phyloP scores from a whole-genome alignment of 768 basidiomycete genomes.

The Terana coerulea region DNA sequence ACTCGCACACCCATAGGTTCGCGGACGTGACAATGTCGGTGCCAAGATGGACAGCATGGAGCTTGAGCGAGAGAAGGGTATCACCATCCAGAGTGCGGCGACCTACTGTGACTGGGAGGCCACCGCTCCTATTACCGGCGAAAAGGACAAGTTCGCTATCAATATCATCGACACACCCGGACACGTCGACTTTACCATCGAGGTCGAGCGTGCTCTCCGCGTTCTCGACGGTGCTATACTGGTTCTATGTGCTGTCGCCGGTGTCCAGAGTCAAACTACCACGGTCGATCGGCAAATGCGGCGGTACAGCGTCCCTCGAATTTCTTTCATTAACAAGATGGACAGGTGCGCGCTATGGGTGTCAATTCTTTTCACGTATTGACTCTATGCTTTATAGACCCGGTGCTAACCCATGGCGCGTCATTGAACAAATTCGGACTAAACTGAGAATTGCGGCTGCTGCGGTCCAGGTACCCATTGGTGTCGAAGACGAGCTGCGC shows the following conservation, averaged over 20 bases:
- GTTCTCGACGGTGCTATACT: slow-evolving; percentile 96
- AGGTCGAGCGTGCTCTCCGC: slow-evolving; percentile 94
- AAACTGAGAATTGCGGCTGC: slow-evolving; percentile 93
- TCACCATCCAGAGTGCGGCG: slow-evolving; percentile 98
- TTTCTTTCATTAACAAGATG: slow-evolving; percentile 99
- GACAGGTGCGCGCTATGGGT: slow-evolving; percentile 67
- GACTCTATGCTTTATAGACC: slow-evolving; percentile 49
- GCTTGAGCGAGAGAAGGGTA: slow-evolving; percentile 96
- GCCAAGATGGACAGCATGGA: slow-evolving; percentile 99
- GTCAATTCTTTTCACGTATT: not conserved
- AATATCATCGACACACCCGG: slow-evolving; percentile 99
- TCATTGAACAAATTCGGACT: slow-evolving; percentile 84
- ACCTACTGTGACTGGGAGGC: slow-evolving; percentile 98
- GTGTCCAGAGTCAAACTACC: slow-evolving; percentile 98
- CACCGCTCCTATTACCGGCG: slow-evolving; percentile 51
- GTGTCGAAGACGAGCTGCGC: slow-evolving; percentile 77
- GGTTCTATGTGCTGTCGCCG: slow-evolving; percentile 95
- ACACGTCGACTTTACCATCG: slow-evolving; percentile 99
- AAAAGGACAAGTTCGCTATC: slow-evolving; percentile 81
- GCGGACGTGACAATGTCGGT: slow-evolving; percentile 92
- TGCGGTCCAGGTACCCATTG: slow-evolving; percentile 95
- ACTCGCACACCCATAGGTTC: too few species aligned
- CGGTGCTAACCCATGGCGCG: slow-evolving; percentile 96
- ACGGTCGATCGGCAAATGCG: slow-evolving; percentile 99
- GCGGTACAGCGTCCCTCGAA: slow-evolving; percentile 90